phyloP scores from a whole-genome alignment of 768 basidiomycete genomes.

The Tylopilus intermedius region DNA sequence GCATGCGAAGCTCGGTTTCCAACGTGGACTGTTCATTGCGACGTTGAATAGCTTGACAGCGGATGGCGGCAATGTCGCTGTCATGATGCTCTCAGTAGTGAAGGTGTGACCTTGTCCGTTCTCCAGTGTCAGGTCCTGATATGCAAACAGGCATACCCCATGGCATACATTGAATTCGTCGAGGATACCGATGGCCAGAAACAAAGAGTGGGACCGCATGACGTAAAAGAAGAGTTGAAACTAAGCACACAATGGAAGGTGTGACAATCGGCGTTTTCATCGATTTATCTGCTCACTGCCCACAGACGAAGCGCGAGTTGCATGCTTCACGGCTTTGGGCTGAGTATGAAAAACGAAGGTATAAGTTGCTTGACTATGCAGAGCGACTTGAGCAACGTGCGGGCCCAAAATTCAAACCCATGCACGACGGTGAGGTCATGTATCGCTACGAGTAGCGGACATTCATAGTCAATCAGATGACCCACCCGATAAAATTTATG shows the following conservation, averaged over 20 bases:
- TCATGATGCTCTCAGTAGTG: conserved; percentile 68
- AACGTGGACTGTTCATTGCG: conserved; percentile 58
- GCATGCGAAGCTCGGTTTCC: conserved; percentile 85
- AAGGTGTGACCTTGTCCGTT: conserved; percentile 41
- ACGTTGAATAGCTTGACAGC: conserved; percentile 73
- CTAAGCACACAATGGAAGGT: conserved; percentile 71
- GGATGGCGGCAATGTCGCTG: conserved; percentile 75
- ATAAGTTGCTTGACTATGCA: conserved; percentile 52
- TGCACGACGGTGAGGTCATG: conserved; percentile 36
- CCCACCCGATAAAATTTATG: conserved; percentile 45
- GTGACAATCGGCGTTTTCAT: conserved; percentile 14
- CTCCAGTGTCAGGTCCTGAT: not conserved
- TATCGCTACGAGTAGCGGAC: not conserved
- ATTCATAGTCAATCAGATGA: conserved; percentile 14
- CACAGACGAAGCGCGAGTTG: conserved; percentile 52
- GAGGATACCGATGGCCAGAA: conserved; percentile 46
- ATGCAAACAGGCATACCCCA: conserved; percentile 51
- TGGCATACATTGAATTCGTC: conserved; percentile 75
- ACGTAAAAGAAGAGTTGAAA: conserved; percentile 62
- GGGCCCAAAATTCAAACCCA: conserved; percentile 40
- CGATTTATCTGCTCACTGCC: conserved; percentile 2
- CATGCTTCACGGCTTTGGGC: conserved; percentile 55
- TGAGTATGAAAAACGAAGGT: conserved; percentile 52
- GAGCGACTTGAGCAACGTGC: conserved; percentile 61
- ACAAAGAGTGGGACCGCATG: conserved; percentile 56